Evolutionary conservation across 495 filamentous ascomycete genomes (phyloP).

Genomic region (Pseudevernia furfuracea): DNA sequence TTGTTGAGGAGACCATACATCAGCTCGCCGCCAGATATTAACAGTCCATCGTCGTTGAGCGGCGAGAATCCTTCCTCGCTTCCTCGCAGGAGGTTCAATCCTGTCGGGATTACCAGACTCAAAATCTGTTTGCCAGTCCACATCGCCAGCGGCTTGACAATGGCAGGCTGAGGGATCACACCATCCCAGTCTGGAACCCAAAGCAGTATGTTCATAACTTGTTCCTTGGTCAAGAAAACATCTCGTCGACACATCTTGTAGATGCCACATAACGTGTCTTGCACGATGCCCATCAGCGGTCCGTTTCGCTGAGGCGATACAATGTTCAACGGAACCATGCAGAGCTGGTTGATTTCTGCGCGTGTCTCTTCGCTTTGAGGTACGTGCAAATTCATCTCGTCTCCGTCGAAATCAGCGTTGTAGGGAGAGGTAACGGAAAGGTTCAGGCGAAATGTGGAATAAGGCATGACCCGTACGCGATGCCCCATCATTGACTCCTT

Average conservation of each 20-base stretch:
- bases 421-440: conserved; percentile 96
- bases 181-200: conserved; percentile 99
- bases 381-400: conserved; percentile 99
- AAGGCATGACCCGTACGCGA: conserved; percentile 94
- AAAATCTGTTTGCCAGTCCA: conserved; percentile 99
- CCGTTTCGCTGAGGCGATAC: conserved; percentile 96
- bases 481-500: conserved; percentile 99
- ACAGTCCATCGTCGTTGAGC: conserved; percentile 67
- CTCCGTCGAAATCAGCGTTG: conserved; percentile 99
- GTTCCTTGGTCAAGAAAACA: conserved; percentile 77
- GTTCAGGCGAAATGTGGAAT: conserved; percentile 95
- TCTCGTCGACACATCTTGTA: conserved; percentile 96
- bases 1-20: conserved; percentile 86
- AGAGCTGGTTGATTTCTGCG: conserved; percentile 85
- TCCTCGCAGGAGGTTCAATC: conserved; percentile 68
- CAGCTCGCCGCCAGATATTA: conserved; percentile 80
- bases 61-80: conserved; percentile 52
- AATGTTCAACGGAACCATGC: conserved; percentile 93
- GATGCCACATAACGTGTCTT: conserved; percentile 91
- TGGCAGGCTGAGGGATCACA: conserved; percentile 80
- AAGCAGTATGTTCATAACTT: conserved; percentile 91
- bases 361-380: conserved; percentile 94
- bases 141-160: conserved; percentile 79
- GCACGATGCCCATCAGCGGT: conserved; percentile 98
- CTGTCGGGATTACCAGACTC: conserved; percentile 81